A percentile compares a stretch with the other conserved stretches of the same genome.
These are phyloP conservation scores for Micractinium sp. DNA, from an alignment of 139 green algal genomes.

Conservation along the genomic window DNA sequence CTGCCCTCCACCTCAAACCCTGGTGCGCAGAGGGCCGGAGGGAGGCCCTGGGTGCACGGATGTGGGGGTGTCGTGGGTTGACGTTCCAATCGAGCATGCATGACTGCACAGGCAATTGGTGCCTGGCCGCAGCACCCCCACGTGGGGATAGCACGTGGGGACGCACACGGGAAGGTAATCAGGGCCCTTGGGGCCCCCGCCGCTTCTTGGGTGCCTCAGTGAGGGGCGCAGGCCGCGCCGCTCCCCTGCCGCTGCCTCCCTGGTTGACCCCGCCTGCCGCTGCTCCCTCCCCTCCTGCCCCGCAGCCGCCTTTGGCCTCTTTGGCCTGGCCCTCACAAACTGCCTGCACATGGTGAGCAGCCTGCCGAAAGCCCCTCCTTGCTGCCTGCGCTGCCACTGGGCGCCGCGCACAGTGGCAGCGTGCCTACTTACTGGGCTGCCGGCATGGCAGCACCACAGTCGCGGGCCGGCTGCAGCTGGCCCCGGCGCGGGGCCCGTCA, in stretches of 20 bases:
- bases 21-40: neutral
- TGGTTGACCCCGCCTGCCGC: neutral
- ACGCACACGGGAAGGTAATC: neutral
- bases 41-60: no score
- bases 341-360: neutral
- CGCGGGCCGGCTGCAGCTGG: no score
- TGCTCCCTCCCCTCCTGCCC: neutral
- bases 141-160: neutral
- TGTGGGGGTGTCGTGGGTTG: neutral
- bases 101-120: no score
- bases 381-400: no score
- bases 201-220: neutral
- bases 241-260: no score
- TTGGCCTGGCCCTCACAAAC: neutral
- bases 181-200: neutral
- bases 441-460: no score
- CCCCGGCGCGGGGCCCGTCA: no score
- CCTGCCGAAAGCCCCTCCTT: neutral
- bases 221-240: neutral
- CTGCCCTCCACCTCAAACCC: neutral
- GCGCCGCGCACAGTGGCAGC: neutral
- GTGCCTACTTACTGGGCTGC: no score
- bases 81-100: neutral
- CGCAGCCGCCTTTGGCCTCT: conserved; percentile 10
- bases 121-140: no score